Conservation (phyloP, 805 yeast species). For the Saccharomycopsis guyanensis region DNA sequence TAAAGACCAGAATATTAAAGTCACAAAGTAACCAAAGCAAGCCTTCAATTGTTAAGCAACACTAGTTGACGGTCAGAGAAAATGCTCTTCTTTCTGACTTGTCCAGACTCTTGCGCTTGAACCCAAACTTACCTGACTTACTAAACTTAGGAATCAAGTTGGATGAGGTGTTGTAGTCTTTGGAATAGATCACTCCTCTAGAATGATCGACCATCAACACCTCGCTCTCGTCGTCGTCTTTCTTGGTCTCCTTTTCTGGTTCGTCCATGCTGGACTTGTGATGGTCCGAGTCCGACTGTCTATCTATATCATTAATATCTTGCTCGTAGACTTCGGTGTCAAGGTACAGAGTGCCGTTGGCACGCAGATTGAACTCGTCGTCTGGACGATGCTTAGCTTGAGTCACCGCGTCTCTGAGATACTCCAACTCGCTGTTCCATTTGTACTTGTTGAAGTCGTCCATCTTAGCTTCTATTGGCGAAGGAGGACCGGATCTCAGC, state of each 20-base stretch:
- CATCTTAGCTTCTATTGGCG: neutral
- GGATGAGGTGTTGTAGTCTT: conserved; percentile 13
- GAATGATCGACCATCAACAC: conserved; percentile 20
- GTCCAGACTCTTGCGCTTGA: conserved; percentile 13
- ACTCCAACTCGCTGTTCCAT: conserved; percentile 12
- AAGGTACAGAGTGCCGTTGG: conserved; percentile 1
- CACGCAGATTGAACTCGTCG: neutral
- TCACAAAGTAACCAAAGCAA: too few relatives aligned
- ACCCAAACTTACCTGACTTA: conserved; percentile 7
- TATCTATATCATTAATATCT: neutral
- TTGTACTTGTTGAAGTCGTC: conserved; percentile 11
- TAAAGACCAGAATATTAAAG: too few relatives aligned
- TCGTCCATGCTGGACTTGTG: neutral
- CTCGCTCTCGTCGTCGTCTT: conserved; percentile 12
- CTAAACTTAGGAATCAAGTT: conserved; percentile 15
- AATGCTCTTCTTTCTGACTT: conserved; percentile 12
- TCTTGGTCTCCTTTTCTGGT: conserved; percentile 14
- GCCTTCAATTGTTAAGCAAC: too few relatives aligned
- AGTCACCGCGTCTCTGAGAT: conserved; percentile 1
- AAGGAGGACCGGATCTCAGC: neutral
- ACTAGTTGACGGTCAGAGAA: conserved; percentile 6
- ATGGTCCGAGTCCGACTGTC: neutral
- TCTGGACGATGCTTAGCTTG: neutral
- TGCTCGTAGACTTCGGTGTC: conserved; percentile 1
- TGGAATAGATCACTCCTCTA: conserved; percentile 16